Evolutionary conservation across 345 rosid species (phyloP), one percentile per base, ranked within the genome.

Genomic region (Eucalyptus rudis): DNA sequence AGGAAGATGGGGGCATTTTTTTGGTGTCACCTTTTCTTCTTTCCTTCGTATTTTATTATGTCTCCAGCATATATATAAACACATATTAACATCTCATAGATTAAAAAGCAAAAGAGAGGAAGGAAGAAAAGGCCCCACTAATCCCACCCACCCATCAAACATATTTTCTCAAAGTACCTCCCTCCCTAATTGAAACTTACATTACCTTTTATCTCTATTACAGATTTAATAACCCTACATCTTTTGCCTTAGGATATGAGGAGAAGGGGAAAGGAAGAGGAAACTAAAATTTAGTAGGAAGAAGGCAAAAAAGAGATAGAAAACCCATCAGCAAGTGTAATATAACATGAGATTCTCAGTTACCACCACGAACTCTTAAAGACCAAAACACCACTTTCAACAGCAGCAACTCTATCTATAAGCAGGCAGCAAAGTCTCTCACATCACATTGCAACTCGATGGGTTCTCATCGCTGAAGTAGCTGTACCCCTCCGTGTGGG

Each of bases 381-480:
- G 83, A 76, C 86, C 87, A 49, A 56, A 86, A 47, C 17, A 17
- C n/a, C 89, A 10, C 19, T 86, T 44, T 47, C 87, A 33, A 20
- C 49, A 12, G 43, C 87, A 52, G 7, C 58, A 86, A 86, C 64
- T 25, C 29, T 52, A 10, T 56, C 56, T 56, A 86, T 52, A 44
- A 50, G 86, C 87, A 84, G 24, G 86, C 87, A 84, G n/a, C 86
- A 52, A 58, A 87, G 76, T 59, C 88, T 86, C 66, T 97, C 97
- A 97, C 99, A 97, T 96, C 52, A 97, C 94, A 91, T 81, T 95
- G 96, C 99, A 97, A 92, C 96, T 95, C 49, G 97, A 95, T 58
- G 99, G 93, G 91, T 97, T 94, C 93, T 97, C 99, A 86, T 97
- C 99, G 50, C 94, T 96, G 94, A 97, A 97, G 94, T 89, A 90